Conservation (phyloP, 495 filamentous ascomycete genomes). For the Diplogelasinospora grovesii region DNA sequence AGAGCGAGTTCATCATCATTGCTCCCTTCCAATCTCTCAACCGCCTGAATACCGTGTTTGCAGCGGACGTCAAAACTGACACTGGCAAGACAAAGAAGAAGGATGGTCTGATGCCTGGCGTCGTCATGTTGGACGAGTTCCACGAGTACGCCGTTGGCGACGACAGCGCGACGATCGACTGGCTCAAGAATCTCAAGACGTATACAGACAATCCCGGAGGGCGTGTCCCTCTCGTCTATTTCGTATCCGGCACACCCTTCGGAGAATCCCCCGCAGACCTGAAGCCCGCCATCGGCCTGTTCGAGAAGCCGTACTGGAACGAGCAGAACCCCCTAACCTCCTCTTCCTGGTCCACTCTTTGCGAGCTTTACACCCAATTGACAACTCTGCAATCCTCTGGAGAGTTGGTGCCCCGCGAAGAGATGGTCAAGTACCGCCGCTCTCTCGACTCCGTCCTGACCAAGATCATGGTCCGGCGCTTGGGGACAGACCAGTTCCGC, state of each 20-base stretch:
- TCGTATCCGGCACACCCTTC: constrained; percentile 23
- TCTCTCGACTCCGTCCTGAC: constrained; percentile 13
- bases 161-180: constrained; percentile 3
- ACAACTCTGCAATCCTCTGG: constrained; percentile 4
- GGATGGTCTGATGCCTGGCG: constrained; percentile 13
- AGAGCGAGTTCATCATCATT: constrained; percentile 17
- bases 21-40: constrained; percentile 6
- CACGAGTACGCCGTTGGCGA: constrained; percentile 13
- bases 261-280: constrained; percentile 14
- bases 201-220: background rate
- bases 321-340: constrained; percentile 1
- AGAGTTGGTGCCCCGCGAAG: background rate
- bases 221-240: constrained; percentile 12
- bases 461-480: constrained; percentile 18
- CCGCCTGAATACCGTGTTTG: constrained; percentile 2
- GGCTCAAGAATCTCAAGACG: constrained; percentile 17
- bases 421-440: constrained; percentile 11
- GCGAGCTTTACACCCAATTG: constrained; percentile 5
- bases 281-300: constrained; percentile 5
- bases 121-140: constrained; percentile 25
- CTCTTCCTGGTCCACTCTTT: constrained; percentile 8
- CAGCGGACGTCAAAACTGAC: constrained; percentile 1
- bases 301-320: constrained; percentile 10
- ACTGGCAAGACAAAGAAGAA: constrained; percentile 1
- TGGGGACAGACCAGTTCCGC: constrained; percentile 19